phyloP scores from a whole-genome alignment of 176 grass and related monocot genomes.

The Aegilops umbellulata region DNA sequence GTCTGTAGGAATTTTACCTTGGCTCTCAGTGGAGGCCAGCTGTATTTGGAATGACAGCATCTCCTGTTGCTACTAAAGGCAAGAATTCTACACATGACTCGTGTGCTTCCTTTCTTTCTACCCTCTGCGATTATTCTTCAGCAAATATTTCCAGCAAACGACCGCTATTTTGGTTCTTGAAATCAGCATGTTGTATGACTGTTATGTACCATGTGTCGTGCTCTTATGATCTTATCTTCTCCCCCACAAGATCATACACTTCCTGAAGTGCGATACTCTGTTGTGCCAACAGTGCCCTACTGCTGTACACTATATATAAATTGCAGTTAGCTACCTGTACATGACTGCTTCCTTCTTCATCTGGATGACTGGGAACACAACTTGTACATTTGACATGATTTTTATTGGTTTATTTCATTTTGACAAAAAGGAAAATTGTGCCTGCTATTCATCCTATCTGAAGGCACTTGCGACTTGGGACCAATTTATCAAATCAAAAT shows the following conservation, averaged over 20 bases:
- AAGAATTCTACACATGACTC: constrained; percentile 4
- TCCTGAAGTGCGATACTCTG: not conserved
- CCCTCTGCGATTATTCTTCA: not conserved
- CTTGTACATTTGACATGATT: not conserved
- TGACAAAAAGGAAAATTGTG: not conserved
- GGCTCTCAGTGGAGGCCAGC: constrained; percentile 42
- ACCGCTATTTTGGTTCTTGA: not conserved
- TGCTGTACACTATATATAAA: not conserved
- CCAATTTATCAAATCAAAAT: not conserved
- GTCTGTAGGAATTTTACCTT: constrained; percentile 59
- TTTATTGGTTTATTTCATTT: not conserved
- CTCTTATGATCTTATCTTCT: not conserved
- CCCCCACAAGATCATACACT: constrained; percentile 5
- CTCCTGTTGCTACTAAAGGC: constrained; percentile 51
- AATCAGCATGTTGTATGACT: not conserved
- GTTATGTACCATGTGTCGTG: not conserved
- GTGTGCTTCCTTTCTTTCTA: constrained; percentile 3
- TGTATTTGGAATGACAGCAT: constrained; percentile 68
- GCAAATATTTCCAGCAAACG: constrained; percentile 4
- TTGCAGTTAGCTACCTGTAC: not conserved
- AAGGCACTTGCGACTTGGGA: not conserved
- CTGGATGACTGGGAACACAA: not conserved
- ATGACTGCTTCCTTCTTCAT: not conserved
- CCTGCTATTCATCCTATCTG: constrained; percentile 7
- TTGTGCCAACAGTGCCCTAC: constrained; percentile 7